These are phyloP conservation scores for Pichia insulana DNA, from an alignment of 805 yeast species.

Conservation along the genomic window DNA sequence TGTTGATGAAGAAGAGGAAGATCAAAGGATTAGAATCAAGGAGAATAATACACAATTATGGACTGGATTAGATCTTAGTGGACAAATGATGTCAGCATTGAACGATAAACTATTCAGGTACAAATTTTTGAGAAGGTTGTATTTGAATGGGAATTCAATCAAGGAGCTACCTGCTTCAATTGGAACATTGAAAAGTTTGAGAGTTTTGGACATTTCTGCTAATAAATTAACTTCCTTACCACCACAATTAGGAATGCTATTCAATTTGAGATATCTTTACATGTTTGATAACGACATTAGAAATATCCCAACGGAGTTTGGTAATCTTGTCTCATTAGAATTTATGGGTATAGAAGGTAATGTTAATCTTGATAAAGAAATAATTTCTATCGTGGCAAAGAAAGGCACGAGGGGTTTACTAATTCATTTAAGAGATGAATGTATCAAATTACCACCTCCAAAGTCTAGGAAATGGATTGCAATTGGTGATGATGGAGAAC, in stretches of 20 bases:
- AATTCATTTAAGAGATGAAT: conserved; percentile 70
- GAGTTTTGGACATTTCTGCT: conserved; percentile 78
- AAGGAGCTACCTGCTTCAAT: conserved; percentile 59
- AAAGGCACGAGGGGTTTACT: conserved; percentile 82
- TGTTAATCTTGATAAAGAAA: conserved; percentile 52
- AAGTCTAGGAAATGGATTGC: conserved; percentile 78
- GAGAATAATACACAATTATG: conserved; percentile 74
- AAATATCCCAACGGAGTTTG: conserved; percentile 75
- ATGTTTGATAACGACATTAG: conserved; percentile 79
- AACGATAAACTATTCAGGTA: conserved; percentile 74
- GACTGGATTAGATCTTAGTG: conserved; percentile 89
- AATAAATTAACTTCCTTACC: conserved; percentile 72
- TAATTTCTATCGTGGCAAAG: conserved; percentile 61
- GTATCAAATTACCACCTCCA: conserved; percentile 58
- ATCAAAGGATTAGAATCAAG: conserved; percentile 50
- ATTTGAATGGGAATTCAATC: conserved; percentile 78
- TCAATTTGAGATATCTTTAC: conserved; percentile 70
- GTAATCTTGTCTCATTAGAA: conserved; percentile 73
- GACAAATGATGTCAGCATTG: conserved; percentile 69
- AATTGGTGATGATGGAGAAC: conserved; percentile 70
- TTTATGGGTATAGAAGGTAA: conserved; percentile 93
- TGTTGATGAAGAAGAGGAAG: conserved; percentile 55
- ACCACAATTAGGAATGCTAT: conserved; percentile 73
- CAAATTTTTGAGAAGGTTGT: conserved; percentile 76
- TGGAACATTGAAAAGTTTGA: conserved; percentile 57